Evolutionary conservation across 208 protist species (phyloP).

Genomic region (Crithidia bombi): DNA sequence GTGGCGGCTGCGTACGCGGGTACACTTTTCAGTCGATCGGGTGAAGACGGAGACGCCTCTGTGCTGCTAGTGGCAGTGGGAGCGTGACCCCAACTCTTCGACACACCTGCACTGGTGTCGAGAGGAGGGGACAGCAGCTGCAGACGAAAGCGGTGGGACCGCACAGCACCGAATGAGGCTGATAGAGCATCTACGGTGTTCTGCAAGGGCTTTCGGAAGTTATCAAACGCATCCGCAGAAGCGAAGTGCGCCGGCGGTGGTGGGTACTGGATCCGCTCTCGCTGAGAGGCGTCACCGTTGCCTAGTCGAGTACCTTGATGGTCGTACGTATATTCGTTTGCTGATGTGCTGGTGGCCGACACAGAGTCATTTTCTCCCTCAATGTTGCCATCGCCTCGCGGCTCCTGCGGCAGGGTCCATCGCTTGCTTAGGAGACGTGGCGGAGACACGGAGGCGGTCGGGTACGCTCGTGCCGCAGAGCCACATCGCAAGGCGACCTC

Average conservation of each 20-base stretch:
- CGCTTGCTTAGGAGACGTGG: background rate
- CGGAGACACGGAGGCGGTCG: background rate
- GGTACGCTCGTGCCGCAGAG: background rate
- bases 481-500: background rate
- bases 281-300: too few species aligned
- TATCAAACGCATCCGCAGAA: background rate
- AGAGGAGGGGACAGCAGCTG: slow-evolving; percentile 20
- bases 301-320: too few species aligned
- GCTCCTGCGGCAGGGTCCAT: background rate
- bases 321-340: background rate
- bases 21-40: too few species aligned
- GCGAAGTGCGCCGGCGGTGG: background rate
- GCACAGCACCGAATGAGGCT: background rate
- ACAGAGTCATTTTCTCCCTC: background rate
- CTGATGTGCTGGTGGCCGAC: background rate
- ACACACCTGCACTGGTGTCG: background rate
- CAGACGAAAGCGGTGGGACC: slow-evolving; percentile 27
- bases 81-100: background rate
- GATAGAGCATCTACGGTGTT: background rate
- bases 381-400: background rate
- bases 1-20: too few species aligned
- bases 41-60: background rate
- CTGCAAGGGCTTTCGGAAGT: background rate
- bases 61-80: background rate
- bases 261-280: too few species aligned